Conservation (phyloP, 768 basidiomycete genomes). For the Psilocybe subaeruginosa region DNA sequence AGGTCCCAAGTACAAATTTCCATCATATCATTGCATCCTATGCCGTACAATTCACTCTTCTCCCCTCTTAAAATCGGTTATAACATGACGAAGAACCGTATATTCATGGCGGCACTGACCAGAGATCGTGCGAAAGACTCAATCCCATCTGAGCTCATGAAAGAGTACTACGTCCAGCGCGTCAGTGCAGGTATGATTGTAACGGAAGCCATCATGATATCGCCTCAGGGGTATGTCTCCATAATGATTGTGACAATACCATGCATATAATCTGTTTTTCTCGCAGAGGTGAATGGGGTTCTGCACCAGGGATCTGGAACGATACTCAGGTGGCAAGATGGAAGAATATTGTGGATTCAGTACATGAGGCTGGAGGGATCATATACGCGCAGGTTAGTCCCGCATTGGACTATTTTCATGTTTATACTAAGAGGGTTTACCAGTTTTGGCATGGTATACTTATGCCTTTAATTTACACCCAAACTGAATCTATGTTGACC, state of each 20-base stretch:
- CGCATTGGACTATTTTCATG: background rate
- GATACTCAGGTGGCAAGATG: slow-evolving; percentile 37
- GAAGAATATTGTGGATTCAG: slow-evolving; percentile 40
- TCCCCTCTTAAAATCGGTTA: slow-evolving; percentile 37
- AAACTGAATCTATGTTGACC: background rate
- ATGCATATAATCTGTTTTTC: background rate
- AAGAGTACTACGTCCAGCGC: slow-evolving; percentile 41
- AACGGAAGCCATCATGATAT: slow-evolving; percentile 34
- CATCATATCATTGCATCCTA: background rate
- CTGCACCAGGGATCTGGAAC: slow-evolving; percentile 41
- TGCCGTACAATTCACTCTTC: slow-evolving; percentile 25
- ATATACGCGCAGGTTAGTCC: slow-evolving; percentile 39
- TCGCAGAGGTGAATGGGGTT: slow-evolving; percentile 36
- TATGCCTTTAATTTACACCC: background rate
- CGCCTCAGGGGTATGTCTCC: slow-evolving; percentile 29
- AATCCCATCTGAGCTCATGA: slow-evolving; percentile 38
- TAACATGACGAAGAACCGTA: slow-evolving; percentile 36
- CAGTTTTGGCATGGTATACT: slow-evolving; percentile 11
- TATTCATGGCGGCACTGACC: slow-evolving; percentile 43
- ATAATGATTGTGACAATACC: background rate
- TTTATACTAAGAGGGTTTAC: background rate
- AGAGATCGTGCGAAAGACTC: slow-evolving; percentile 39
- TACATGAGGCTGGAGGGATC: slow-evolving; percentile 41
- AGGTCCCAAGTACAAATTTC: too few relatives aligned
- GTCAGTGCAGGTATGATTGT: slow-evolving; percentile 37